These are phyloP conservation scores for Elsinoe necatrix DNA, from an alignment of 2,329 filamentous ascomycete genomes.

Conservation along the genomic window DNA sequence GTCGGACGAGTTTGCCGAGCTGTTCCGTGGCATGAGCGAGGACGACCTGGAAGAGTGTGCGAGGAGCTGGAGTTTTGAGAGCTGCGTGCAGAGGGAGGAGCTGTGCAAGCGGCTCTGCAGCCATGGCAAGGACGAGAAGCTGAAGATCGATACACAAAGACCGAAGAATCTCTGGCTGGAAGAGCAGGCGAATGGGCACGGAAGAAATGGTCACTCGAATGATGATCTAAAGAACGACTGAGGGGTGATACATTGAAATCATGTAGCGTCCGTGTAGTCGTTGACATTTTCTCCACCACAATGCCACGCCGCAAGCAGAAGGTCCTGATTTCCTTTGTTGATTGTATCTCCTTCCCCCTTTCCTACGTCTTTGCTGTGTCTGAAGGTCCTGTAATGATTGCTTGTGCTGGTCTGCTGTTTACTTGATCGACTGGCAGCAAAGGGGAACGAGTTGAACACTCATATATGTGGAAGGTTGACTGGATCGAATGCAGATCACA, in stretches of 20 bases:
- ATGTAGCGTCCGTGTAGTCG: not conserved
- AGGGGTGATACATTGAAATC: not conserved
- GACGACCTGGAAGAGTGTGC: conserved; percentile 47
- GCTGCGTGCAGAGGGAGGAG: conserved; percentile 42
- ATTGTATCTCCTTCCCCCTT: too few relatives aligned
- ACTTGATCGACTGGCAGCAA: too few relatives aligned
- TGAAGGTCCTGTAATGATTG: too few relatives aligned
- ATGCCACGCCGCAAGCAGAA: too few relatives aligned
- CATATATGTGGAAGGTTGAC: too few relatives aligned
- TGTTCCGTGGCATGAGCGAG: conserved; percentile 44
- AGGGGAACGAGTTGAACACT: too few relatives aligned
- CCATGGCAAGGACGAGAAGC: conserved; percentile 30
- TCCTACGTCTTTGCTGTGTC: too few relatives aligned
- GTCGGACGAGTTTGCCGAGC: conserved; percentile 46
- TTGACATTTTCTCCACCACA: not conserved
- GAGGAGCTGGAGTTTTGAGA: conserved; percentile 45
- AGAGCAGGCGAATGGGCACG: not conserved
- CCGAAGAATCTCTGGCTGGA: conserved; percentile 14
- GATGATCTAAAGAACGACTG: conserved; percentile 12
- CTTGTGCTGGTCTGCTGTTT: too few relatives aligned
- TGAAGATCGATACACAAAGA: conserved; percentile 7
- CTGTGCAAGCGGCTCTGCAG: conserved; percentile 43
- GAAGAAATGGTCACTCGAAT: not conserved
- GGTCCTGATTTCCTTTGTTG: too few relatives aligned
- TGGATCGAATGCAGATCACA: too few relatives aligned